Evolutionary conservation across 495 filamentous ascomycete genomes (phyloP).

Genomic region (Sporormia fimetaria): DNA sequence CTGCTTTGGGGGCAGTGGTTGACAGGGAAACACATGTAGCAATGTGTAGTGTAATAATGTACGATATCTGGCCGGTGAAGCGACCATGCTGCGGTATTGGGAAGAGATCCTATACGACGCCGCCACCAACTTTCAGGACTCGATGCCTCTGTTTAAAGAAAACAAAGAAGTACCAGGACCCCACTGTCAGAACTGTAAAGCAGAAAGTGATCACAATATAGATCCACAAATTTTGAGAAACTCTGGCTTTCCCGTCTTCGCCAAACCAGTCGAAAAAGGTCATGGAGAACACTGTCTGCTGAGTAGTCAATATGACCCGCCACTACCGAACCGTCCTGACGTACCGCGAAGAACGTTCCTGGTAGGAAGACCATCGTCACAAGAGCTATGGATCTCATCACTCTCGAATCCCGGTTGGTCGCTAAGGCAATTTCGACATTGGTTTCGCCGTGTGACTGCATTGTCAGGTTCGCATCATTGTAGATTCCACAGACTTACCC

Average conservation of each 20-base stretch:
- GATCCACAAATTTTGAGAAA: conserved; percentile 1
- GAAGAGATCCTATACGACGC: no score
- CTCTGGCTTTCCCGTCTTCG: background rate
- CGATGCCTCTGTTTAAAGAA: background rate
- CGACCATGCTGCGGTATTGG: no score
- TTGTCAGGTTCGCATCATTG: no score
- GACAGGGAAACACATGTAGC: no score
- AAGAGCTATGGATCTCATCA: conserved; percentile 7
- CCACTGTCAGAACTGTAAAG: background rate
- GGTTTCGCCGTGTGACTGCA: conserved; percentile 3
- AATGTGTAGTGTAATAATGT: no score
- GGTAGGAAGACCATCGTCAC: conserved; percentile 10
- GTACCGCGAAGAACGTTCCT: conserved; percentile 7
- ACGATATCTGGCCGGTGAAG: no score
- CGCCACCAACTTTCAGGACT: no score
- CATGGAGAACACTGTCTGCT: conserved; percentile 8
- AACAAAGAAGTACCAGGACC: conserved; percentile 2
- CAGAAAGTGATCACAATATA: conserved; percentile 1
- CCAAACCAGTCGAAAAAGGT: conserved; percentile 3
- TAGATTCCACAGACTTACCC: conserved; percentile 24
- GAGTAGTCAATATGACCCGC: no score
- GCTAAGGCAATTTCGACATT: conserved; percentile 10
- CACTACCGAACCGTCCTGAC: no score
- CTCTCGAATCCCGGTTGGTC: conserved; percentile 6
- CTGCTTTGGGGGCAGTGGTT: no score